A percentile compares a stretch with the other conserved stretches of the same genome.
phyloP scores from a whole-genome alignment of 352 stramenopile species.

The Globisporangium abappressorium region DNA sequence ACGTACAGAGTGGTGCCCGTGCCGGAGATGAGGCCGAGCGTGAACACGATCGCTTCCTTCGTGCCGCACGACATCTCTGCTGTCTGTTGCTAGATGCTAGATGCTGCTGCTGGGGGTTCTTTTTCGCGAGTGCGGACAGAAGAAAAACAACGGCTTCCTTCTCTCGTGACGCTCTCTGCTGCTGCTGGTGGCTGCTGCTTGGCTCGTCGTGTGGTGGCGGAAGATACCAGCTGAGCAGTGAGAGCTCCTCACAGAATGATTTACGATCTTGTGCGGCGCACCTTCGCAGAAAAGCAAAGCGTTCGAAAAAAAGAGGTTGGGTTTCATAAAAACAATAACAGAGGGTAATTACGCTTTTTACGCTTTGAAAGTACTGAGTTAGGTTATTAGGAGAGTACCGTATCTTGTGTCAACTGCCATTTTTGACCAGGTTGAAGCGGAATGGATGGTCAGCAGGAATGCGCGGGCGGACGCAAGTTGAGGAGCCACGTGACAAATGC shows the following conservation, averaged over 20 bases:
- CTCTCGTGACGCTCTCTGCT: neutral
- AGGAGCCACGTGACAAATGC: neutral
- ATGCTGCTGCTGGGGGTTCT: neutral
- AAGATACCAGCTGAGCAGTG: constrained; percentile 1
- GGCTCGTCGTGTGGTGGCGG: neutral
- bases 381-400: neutral
- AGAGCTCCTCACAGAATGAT: constrained; percentile 11
- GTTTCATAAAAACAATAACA: neutral
- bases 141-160: neutral
- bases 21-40: constrained; percentile 76
- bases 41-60: constrained; percentile 75
- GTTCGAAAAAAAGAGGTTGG: constrained; percentile 1
- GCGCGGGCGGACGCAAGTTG: neutral
- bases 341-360: constrained; percentile 9
- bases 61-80: constrained; percentile 72
- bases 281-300: constrained; percentile 1
- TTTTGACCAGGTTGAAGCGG: neutral
- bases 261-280: constrained; percentile 11
- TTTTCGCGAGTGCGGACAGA: constrained; percentile 6
- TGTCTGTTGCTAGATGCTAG: neutral
- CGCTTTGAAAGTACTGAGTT: neutral
- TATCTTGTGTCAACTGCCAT: neutral
- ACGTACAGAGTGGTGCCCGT: constrained; percentile 82
- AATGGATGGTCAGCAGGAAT: constrained; percentile 1
- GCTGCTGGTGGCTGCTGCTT: neutral